Evolutionary conservation across 2,329 filamentous ascomycete species (phyloP).

Genomic region (Diaporthe amygdali): DNA sequence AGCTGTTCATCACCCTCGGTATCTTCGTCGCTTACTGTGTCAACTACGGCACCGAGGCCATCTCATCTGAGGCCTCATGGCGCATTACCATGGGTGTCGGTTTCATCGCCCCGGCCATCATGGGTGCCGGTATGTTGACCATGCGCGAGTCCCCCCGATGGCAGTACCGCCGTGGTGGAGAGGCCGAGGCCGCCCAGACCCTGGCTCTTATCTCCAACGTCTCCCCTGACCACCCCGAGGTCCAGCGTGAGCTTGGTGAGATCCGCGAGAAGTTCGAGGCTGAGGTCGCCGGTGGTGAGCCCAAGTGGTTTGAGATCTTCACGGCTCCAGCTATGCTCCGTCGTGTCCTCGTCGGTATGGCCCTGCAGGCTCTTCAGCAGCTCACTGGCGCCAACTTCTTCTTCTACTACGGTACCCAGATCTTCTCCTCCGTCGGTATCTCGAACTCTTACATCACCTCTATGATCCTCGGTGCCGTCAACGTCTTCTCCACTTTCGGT

Average conservation of each 20-base stretch:
- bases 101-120: slow-evolving; percentile 56
- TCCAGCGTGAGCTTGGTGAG: slow-evolving; percentile 24
- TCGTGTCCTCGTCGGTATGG: slow-evolving; percentile 67
- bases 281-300: slow-evolving; percentile 24
- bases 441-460: slow-evolving; percentile 70
- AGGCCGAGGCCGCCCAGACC: slow-evolving; percentile 23
- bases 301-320: slow-evolving; percentile 27
- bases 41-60: slow-evolving; percentile 55
- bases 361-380: slow-evolving; percentile 71
- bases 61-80: slow-evolving; percentile 58
- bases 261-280: slow-evolving; percentile 26
- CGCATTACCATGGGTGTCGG: slow-evolving; percentile 65
- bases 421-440: slow-evolving; percentile 72
- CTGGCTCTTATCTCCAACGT: slow-evolving; percentile 21
- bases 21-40: slow-evolving; percentile 44
- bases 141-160: slow-evolving; percentile 65
- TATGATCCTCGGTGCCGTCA: slow-evolving; percentile 72
- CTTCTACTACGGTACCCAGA: slow-evolving; percentile 68
- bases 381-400: slow-evolving; percentile 61
- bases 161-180: slow-evolving; percentile 30
- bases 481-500: slow-evolving; percentile 69
- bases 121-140: slow-evolving; percentile 57
- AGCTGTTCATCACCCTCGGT: slow-evolving; percentile 38
- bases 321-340: slow-evolving; percentile 63
- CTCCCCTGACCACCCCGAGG: slow-evolving; percentile 19